Evolutionary conservation across 495 filamentous ascomycete species (phyloP).

Genomic region (Oleoguttula mirabilis): DNA sequence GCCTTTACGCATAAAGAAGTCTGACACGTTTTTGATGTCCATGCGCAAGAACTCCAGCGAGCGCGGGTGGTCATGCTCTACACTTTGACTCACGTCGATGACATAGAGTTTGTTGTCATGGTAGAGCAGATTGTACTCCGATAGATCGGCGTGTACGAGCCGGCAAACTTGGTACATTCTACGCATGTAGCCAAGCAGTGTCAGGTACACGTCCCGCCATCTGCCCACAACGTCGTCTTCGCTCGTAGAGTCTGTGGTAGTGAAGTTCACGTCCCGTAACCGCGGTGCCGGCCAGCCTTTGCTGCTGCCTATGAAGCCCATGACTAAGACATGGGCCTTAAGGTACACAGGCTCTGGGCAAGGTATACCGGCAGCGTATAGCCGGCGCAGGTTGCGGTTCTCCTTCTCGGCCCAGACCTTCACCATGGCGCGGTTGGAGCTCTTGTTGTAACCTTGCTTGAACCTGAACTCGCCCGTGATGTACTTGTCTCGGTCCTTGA

Average conservation of each 20-base stretch:
- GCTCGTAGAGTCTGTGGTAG: slow-evolving; percentile 23
- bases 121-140: slow-evolving; percentile 94
- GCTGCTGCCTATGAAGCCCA: slow-evolving; percentile 81
- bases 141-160: slow-evolving; percentile 90
- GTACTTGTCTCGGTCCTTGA: slow-evolving; percentile 94
- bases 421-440: slow-evolving; percentile 86
- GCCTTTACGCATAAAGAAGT: slow-evolving; percentile 78
- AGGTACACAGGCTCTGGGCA: slow-evolving; percentile 82
- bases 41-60: slow-evolving; percentile 86
- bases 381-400: slow-evolving; percentile 79
- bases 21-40: slow-evolving; percentile 91
- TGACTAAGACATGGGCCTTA: slow-evolving; percentile 79
- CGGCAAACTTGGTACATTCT: slow-evolving; percentile 80
- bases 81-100: slow-evolving; percentile 94
- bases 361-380: slow-evolving; percentile 71
- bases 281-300: slow-evolving; percentile 79
- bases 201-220: slow-evolving; percentile 67
- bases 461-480: slow-evolving; percentile 85
- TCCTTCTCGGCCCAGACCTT: slow-evolving; percentile 98
- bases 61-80: slow-evolving; percentile 90
- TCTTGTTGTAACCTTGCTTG: slow-evolving; percentile 74
- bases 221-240: slow-evolving; percentile 43
- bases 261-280: slow-evolving; percentile 56
- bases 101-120: slow-evolving; percentile 73
- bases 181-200: slow-evolving; percentile 79